Conservation (phyloP, 495 filamentous ascomycete species). For the Recurvomyces mirabilis region DNA sequence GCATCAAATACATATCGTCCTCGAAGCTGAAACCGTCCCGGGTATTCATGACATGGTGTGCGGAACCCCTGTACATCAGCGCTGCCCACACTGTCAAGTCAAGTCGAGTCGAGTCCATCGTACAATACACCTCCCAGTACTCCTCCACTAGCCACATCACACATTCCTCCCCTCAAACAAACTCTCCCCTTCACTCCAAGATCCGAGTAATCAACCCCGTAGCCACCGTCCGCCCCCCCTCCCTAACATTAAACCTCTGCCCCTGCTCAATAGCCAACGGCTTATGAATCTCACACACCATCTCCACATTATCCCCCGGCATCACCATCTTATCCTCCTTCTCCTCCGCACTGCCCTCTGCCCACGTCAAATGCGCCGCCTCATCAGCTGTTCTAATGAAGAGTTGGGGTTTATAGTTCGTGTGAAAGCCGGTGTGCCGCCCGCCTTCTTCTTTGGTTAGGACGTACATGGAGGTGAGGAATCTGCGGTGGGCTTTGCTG, state of each 20-base stretch:
- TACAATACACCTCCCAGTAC: neutral
- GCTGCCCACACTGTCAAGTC: neutral
- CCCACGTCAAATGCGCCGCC: conserved; percentile 67
- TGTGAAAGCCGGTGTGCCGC: conserved; percentile 81
- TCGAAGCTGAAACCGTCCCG: neutral
- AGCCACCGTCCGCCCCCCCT: conserved; percentile 87
- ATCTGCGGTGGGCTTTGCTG: conserved; percentile 72
- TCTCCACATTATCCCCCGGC: conserved; percentile 98
- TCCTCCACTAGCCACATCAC: neutral
- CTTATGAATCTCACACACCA: conserved; percentile 67
- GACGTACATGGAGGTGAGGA: conserved; percentile 91
- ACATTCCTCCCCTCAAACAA: neutral
- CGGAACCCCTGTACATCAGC: neutral
- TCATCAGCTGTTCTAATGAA: conserved; percentile 93
- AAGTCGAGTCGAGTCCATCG: too few species aligned
- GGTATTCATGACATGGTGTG: neutral
- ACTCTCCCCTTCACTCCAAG: conserved; percentile 39
- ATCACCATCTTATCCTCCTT: conserved; percentile 60
- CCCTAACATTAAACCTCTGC: conserved; percentile 91
- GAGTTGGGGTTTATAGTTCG: conserved; percentile 92
- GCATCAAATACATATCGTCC: neutral
- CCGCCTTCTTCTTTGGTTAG: conserved; percentile 96
- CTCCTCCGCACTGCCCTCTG: conserved; percentile 59
- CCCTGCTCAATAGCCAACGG: conserved; percentile 79
- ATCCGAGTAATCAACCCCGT: conserved; percentile 86